Percentiles rank a stretch among this genome's conserved stretches.
These are phyloP conservation scores for Tephrocybe rancida DNA, from an alignment of 768 basidiomycete species.

Conservation along the genomic window DNA sequence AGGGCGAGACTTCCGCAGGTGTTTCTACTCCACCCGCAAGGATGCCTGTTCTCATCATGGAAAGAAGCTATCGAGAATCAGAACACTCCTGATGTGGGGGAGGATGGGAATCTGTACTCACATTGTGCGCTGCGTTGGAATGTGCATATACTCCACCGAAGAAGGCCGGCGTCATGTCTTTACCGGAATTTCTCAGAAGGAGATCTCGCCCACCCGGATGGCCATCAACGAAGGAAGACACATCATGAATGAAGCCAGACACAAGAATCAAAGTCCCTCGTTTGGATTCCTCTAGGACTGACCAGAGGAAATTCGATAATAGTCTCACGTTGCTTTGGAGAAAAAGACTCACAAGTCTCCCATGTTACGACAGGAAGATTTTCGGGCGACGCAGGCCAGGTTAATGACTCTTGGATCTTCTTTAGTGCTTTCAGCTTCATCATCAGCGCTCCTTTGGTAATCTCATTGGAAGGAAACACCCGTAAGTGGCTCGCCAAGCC, in stretches of 20 bases:
- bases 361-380: slow-evolving; percentile 78
- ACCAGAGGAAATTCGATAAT: not conserved
- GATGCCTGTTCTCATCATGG: slow-evolving; percentile 78
- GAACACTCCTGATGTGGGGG: not conserved
- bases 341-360: slow-evolving; percentile 71
- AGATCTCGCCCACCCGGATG: slow-evolving; percentile 79
- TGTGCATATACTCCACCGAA: slow-evolving; percentile 85
- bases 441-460: slow-evolving; percentile 76
- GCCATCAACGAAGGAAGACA: slow-evolving; percentile 67
- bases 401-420: slow-evolving; percentile 57
- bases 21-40: slow-evolving; percentile 67
- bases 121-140: slow-evolving; percentile 82
- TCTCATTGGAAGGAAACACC: slow-evolving; percentile 87
- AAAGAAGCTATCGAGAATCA: slow-evolving; percentile 47
- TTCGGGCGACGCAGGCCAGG: slow-evolving; percentile 60
- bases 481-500: slow-evolving; percentile 83
- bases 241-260: slow-evolving; percentile 88
- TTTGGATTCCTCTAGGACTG: slow-evolving; percentile 71
- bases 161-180: slow-evolving; percentile 83
- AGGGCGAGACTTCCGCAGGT: slow-evolving; percentile 46
- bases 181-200: slow-evolving; percentile 65
- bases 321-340: not conserved
- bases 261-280: slow-evolving; percentile 69
- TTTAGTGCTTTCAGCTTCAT: slow-evolving; percentile 84
- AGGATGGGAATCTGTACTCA: slow-evolving; percentile 28